These are phyloP conservation scores for Favolaschia claudopus DNA, from an alignment of 768 basidiomycete species.

Conservation along the genomic window DNA sequence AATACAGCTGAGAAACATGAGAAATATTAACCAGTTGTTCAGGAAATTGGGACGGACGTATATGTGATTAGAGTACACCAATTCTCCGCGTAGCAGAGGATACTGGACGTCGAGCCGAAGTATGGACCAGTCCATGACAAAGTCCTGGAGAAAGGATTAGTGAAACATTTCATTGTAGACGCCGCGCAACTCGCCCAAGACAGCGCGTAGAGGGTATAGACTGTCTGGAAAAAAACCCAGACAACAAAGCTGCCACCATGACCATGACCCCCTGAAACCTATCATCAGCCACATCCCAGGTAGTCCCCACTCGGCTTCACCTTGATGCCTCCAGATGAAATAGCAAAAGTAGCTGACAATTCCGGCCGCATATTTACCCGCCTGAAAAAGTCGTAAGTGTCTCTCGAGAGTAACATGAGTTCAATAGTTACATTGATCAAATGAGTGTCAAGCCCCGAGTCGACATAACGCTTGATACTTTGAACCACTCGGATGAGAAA, in stretches of 20 bases:
- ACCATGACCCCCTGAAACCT: background rate
- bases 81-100: slow-evolving; percentile 73
- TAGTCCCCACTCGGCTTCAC: slow-evolving; percentile 41
- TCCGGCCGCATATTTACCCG: slow-evolving; percentile 81
- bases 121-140: slow-evolving; percentile 93
- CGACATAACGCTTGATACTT: slow-evolving; percentile 85
- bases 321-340: slow-evolving; percentile 78
- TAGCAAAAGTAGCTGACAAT: slow-evolving; percentile 74
- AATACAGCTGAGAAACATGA: slow-evolving; percentile 82
- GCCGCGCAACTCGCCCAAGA: slow-evolving; percentile 7
- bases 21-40: too few species aligned
- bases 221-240: slow-evolving; percentile 23
- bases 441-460: slow-evolving; percentile 78
- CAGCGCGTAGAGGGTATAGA: slow-evolving; percentile 9
- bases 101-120: slow-evolving; percentile 62
- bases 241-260: slow-evolving; percentile 13
- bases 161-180: background rate
- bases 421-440: slow-evolving; percentile 79
- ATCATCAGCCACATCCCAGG: background rate
- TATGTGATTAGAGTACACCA: slow-evolving; percentile 73
- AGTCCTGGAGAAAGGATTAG: slow-evolving; percentile 73
- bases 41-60: slow-evolving; percentile 49
- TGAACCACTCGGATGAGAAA: slow-evolving; percentile 85
- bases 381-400: slow-evolving; percentile 52
- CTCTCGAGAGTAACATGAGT: background rate